Evolutionary conservation across 2,329 filamentous ascomycete genomes (phyloP).

Genomic region (Lecanicillium sp.): DNA sequence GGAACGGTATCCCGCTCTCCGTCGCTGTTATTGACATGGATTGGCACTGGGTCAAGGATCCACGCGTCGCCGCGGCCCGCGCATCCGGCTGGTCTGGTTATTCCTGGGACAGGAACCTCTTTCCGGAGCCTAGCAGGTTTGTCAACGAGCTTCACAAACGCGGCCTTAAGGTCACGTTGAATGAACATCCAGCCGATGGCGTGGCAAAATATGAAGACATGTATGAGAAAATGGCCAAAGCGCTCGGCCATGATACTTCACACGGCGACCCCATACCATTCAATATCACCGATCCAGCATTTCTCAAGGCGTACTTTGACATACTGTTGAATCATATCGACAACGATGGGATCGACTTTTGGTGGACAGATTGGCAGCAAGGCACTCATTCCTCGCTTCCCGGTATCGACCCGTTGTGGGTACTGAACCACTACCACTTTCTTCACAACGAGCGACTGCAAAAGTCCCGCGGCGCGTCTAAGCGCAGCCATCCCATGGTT

Average conservation of each 20-base stretch:
- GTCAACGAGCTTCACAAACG: constrained; percentile 44
- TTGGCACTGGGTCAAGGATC: constrained; percentile 52
- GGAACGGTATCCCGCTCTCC: constrained; percentile 47
- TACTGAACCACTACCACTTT: constrained; percentile 60
- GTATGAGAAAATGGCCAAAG: constrained; percentile 49
- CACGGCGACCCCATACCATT: constrained; percentile 48
- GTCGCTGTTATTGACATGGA: constrained; percentile 62
- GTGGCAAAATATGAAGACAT: constrained; percentile 50
- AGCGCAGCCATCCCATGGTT: constrained; percentile 37
- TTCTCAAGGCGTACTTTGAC: constrained; percentile 53
- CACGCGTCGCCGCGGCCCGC: constrained; percentile 37
- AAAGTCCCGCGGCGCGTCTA: constrained; percentile 21
- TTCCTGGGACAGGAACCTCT: constrained; percentile 48
- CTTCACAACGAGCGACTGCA: constrained; percentile 38
- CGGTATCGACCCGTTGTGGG: constrained; percentile 57
- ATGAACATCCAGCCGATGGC: constrained; percentile 57
- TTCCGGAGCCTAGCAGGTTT: constrained; percentile 48
- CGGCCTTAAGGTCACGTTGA: constrained; percentile 49
- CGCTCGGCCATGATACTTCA: constrained; percentile 44
- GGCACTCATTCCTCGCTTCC: constrained; percentile 47
- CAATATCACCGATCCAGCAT: constrained; percentile 46
- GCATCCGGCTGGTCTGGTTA: constrained; percentile 40
- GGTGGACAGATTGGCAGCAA: constrained; percentile 66
- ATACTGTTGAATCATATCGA: constrained; percentile 52
- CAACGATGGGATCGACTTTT: constrained; percentile 53